These are phyloP conservation scores for Aspergillus fumigatus DNA, from an alignment of 2,329 filamentous ascomycete species.

Conservation along the genomic window DNA sequence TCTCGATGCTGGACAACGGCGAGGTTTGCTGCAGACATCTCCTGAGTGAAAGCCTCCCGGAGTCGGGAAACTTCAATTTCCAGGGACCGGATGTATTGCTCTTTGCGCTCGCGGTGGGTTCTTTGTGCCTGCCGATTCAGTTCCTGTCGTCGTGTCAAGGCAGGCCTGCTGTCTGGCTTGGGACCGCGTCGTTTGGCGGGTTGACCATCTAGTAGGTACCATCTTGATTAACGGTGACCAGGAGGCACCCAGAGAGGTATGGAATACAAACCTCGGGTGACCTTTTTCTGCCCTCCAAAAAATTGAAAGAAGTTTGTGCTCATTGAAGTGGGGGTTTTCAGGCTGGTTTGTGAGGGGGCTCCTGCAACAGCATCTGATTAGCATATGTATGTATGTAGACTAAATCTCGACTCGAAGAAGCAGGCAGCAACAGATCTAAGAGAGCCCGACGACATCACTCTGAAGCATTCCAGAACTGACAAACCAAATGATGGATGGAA, in stretches of 20 bases:
- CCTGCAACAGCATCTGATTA: not conserved
- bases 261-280: conserved; percentile 61
- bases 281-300: conserved; percentile 62
- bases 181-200: conserved; percentile 85
- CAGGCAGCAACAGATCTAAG: not conserved
- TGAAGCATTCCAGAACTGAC: not conserved
- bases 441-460: not conserved
- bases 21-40: conserved; percentile 52
- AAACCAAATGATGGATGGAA: conserved; percentile 6
- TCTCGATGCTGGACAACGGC: conserved; percentile 64
- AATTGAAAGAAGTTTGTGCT: conserved; percentile 46
- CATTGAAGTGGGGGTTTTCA: conserved; percentile 11
- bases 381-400: not conserved
- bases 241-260: not conserved
- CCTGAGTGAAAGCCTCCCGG: conserved; percentile 69
- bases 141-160: conserved; percentile 85
- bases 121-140: conserved; percentile 93
- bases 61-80: conserved; percentile 87
- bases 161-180: conserved; percentile 94
- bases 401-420: not conserved
- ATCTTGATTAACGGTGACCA: conserved; percentile 10
- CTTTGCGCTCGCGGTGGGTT: conserved; percentile 94
- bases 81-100: conserved; percentile 89
- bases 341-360: conserved; percentile 5
- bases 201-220: conserved; percentile 63